A percentile compares a stretch with the other conserved stretches of the same genome.
phyloP scores from a whole-genome alignment of 2,329 filamentous ascomycete species.

The Diaporthe citrichinensis region DNA sequence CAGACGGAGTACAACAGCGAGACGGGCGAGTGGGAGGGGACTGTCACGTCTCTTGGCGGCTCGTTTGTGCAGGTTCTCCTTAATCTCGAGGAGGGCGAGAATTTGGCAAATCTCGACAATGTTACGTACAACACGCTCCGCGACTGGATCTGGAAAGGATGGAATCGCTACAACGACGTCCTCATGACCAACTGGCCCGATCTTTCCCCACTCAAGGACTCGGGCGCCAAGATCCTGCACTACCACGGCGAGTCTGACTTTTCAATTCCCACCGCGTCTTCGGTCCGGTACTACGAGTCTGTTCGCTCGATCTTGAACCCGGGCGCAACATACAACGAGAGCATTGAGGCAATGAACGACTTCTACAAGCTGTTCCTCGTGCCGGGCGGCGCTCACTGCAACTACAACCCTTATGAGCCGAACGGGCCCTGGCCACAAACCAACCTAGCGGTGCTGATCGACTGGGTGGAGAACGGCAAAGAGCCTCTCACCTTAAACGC shows the following conservation, averaged over 20 bases:
- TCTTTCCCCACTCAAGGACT: constrained; percentile 57
- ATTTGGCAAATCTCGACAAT: constrained; percentile 55
- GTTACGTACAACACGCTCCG: constrained; percentile 67
- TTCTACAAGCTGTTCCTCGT: constrained; percentile 59
- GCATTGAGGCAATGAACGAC: constrained; percentile 58
- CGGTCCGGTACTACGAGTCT: constrained; percentile 56
- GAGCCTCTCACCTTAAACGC: constrained; percentile 58
- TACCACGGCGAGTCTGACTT: constrained; percentile 66
- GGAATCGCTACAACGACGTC: constrained; percentile 62
- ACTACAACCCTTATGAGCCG: constrained; percentile 56
- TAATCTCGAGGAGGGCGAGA: constrained; percentile 43
- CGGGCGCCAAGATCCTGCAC: constrained; percentile 65
- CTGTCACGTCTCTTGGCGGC: constrained; percentile 38
- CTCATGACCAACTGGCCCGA: constrained; percentile 61
- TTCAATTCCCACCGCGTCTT: constrained; percentile 62
- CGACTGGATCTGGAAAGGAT: constrained; percentile 63
- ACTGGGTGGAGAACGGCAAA: constrained; percentile 65
- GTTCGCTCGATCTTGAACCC: constrained; percentile 62
- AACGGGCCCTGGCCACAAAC: constrained; percentile 56
- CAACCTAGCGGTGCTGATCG: constrained; percentile 49
- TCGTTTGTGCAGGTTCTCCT: constrained; percentile 30
- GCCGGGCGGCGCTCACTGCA: constrained; percentile 66
- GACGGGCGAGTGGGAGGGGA: constrained; percentile 45
- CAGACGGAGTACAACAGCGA: constrained; percentile 49
- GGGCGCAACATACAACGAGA: constrained; percentile 50